phyloP scores from a whole-genome alignment of 495 filamentous ascomycete species.

The Monascus purpureus region DNA sequence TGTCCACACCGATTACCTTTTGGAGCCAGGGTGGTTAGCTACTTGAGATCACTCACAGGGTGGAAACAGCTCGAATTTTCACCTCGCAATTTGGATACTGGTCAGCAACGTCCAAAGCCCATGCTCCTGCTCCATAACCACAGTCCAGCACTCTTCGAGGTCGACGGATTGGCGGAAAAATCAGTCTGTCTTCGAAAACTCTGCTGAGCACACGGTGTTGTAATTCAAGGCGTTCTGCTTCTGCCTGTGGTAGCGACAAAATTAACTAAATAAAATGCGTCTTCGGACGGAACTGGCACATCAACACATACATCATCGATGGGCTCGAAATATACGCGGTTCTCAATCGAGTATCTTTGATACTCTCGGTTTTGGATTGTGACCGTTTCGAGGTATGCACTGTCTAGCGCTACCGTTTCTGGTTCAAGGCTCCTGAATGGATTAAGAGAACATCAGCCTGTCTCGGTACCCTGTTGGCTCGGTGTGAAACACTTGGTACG shows the following conservation, averaged over 20 bases:
- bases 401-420: conserved; percentile 42
- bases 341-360: conserved; percentile 60
- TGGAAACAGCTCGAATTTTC: no score
- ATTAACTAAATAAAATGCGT: conserved; percentile 1
- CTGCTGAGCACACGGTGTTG: conserved; percentile 58
- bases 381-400: conserved; percentile 45
- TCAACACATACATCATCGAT: conserved; percentile 61
- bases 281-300: neutral
- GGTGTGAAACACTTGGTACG: conserved; percentile 13
- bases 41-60: neutral
- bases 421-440: conserved; percentile 32
- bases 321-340: conserved; percentile 62
- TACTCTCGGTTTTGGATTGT: conserved; percentile 54
- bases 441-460: conserved; percentile 9
- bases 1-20: conserved; percentile 72
- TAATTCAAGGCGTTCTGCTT: conserved; percentile 58
- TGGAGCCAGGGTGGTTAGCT: conserved; percentile 10
- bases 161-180: conserved; percentile 60
- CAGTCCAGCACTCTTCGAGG: conserved; percentile 63
- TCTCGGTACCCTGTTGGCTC: conserved; percentile 3
- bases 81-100: conserved; percentile 64
- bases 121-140: conserved; percentile 53
- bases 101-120: conserved; percentile 48
- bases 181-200: conserved; percentile 61
- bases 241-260: conserved; percentile 41